Conservation (phyloP, 176 grass and related monocot species). For the Lolium multiflorum region DNA sequence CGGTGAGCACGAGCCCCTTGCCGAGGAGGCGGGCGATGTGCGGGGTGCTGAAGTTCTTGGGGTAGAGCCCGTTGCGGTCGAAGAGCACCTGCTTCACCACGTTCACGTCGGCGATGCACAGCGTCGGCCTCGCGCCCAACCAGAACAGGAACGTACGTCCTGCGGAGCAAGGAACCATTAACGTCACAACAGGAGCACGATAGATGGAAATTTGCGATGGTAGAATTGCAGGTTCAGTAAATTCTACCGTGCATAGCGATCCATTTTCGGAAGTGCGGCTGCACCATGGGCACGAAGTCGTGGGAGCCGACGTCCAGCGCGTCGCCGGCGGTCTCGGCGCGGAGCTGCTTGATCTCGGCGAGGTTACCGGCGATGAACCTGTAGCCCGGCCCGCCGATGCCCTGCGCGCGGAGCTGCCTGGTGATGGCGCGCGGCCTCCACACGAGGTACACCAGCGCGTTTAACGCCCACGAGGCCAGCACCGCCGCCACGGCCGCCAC, state of each 20-base stretch:
- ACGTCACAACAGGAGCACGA: neutral
- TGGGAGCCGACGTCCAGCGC: constrained; percentile 41
- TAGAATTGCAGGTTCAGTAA: neutral
- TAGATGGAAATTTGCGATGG: neutral
- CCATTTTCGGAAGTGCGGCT: constrained; percentile 56
- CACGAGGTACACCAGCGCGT: constrained; percentile 37
- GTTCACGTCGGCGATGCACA: constrained; percentile 55
- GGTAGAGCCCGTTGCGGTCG: constrained; percentile 35
- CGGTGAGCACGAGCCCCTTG: constrained; percentile 51
- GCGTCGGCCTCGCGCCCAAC: constrained; percentile 39
- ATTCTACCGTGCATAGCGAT: constrained; percentile 42
- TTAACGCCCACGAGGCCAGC: constrained; percentile 41
- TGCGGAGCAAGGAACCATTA: neutral
- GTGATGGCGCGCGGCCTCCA: constrained; percentile 47
- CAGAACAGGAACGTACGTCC: constrained; percentile 61
- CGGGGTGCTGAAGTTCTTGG: constrained; percentile 33
- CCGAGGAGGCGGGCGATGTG: constrained; percentile 48
- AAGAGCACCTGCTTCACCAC: constrained; percentile 19
- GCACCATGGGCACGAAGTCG: constrained; percentile 58
- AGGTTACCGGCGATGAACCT: constrained; percentile 49
- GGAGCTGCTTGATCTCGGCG: constrained; percentile 53
- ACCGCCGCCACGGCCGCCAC: neutral
- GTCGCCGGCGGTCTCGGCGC: neutral
- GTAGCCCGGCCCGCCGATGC: constrained; percentile 51
- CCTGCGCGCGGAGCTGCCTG: constrained; percentile 46